A percentile compares a stretch with the other conserved stretches of the same genome.
phyloP scores from a whole-genome alignment of 306 rosid species.

The Cucurbita argyrosperma region DNA sequence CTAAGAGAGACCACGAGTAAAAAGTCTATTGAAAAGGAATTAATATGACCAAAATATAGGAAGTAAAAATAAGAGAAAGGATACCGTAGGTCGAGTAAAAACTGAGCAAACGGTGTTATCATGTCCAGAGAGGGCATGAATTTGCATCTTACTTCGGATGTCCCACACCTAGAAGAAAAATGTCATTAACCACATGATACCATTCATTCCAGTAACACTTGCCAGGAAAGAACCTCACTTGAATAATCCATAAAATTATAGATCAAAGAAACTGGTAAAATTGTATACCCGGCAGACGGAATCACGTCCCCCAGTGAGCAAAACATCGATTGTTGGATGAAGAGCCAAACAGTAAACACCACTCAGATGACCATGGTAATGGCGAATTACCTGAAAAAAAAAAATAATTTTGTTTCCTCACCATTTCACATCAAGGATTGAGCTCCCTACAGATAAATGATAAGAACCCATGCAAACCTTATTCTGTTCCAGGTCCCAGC shows the following conservation, averaged over 20 bases:
- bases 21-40: neutral
- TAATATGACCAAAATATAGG: neutral
- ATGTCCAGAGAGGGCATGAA: conserved; percentile 83
- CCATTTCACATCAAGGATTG: neutral
- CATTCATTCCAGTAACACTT: neutral
- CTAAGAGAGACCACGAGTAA: neutral
- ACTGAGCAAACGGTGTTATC: conserved; percentile 97
- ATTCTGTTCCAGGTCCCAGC: conserved; percentile 99
- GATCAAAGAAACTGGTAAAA: conserved; percentile 7
- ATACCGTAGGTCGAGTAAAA: conserved; percentile 80
- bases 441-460: neutral
- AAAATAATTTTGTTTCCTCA: conserved; percentile 5
- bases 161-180: conserved; percentile 77
- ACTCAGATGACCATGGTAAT: conserved; percentile 97
- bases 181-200: neutral
- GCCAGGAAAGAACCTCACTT: neutral
- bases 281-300: conserved; percentile 92
- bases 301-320: conserved; percentile 97
- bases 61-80: neutral
- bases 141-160: conserved; percentile 89
- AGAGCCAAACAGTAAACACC: conserved; percentile 96
- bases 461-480: conserved; percentile 33
- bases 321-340: conserved; percentile 87
- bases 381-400: conserved; percentile 67
- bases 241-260: neutral